Conservation (phyloP, 1,284 basidiomycete genomes). For the Hypsizygus ulmarius region DNA sequence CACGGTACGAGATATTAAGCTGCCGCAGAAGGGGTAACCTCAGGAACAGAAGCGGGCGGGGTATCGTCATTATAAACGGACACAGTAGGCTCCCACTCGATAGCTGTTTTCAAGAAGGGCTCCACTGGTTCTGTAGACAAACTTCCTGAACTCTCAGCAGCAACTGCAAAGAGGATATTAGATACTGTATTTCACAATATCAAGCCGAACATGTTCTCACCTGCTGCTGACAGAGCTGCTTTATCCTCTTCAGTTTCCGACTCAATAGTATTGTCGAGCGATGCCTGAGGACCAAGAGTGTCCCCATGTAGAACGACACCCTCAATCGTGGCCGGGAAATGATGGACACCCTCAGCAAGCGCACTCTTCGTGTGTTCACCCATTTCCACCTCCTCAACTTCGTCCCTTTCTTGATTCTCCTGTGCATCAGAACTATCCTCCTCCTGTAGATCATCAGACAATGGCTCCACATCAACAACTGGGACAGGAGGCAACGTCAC, state of each 20-base stretch:
- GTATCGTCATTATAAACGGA: background rate
- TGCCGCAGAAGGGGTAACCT: background rate
- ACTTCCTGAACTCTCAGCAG: background rate
- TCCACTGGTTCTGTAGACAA: background rate
- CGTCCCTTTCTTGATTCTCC: background rate
- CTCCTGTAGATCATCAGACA: background rate
- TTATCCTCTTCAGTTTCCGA: background rate
- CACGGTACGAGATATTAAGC: slow-evolving; percentile 1
- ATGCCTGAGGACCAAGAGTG: slow-evolving; percentile 6
- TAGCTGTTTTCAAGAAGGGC: background rate
- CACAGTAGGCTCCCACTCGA: background rate
- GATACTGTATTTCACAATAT: too few species aligned
- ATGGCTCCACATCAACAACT: slow-evolving; percentile 3
- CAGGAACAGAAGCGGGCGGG: background rate
- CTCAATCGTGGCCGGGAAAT: slow-evolving; percentile 4
- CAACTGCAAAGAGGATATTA: background rate
- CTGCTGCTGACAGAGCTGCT: too few species aligned
- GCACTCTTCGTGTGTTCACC: too few species aligned
- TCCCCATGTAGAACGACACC: slow-evolving; percentile 3
- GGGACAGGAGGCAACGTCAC: background rate
- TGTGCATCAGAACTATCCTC: background rate
- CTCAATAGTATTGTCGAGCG: slow-evolving; percentile 1
- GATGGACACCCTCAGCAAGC: too few species aligned
- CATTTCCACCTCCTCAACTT: background rate
- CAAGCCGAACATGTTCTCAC: too few species aligned